Conservation (phyloP, 768 basidiomycete species). For the Artomyces pyxidatus region DNA sequence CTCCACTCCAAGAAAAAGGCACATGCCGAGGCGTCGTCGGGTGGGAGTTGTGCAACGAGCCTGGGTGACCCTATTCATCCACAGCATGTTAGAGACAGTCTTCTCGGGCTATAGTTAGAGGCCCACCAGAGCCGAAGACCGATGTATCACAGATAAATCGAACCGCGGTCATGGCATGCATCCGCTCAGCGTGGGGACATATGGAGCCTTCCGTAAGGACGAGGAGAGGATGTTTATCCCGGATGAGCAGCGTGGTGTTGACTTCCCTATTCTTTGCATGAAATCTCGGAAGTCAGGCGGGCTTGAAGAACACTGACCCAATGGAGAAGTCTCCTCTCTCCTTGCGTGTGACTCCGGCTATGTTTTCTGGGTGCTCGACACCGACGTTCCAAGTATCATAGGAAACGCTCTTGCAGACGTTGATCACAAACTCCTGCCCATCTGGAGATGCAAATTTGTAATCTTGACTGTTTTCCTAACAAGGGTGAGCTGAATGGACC, state of each 20-base stretch:
- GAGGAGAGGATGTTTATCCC: conserved; percentile 46
- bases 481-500: conserved; percentile 5
- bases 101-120: background rate
- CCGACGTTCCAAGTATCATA: conserved; percentile 54
- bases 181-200: conserved; percentile 41
- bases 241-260: conserved; percentile 56
- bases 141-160: conserved; percentile 72
- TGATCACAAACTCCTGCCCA: conserved; percentile 44
- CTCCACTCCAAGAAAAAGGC: conserved; percentile 80
- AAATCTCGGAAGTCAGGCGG: background rate
- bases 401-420: conserved; percentile 51
- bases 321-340: conserved; percentile 64
- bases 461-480: conserved; percentile 43
- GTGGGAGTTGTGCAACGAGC: conserved; percentile 63
- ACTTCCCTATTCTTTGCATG: conserved; percentile 31
- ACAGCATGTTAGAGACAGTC: background rate
- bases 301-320: conserved; percentile 38
- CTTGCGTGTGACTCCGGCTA: conserved; percentile 55
- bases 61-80: conserved; percentile 33
- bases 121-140: conserved; percentile 46
- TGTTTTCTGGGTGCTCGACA: conserved; percentile 40
- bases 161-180: conserved; percentile 57
- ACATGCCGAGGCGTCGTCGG: conserved; percentile 59
- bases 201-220: conserved; percentile 54
- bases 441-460: conserved; percentile 44